Evolutionary conservation across 1,284 basidiomycete genomes (phyloP), one percentile per base, ranked within the genome.

Genomic region (Ceratobasidium sp.): DNA sequence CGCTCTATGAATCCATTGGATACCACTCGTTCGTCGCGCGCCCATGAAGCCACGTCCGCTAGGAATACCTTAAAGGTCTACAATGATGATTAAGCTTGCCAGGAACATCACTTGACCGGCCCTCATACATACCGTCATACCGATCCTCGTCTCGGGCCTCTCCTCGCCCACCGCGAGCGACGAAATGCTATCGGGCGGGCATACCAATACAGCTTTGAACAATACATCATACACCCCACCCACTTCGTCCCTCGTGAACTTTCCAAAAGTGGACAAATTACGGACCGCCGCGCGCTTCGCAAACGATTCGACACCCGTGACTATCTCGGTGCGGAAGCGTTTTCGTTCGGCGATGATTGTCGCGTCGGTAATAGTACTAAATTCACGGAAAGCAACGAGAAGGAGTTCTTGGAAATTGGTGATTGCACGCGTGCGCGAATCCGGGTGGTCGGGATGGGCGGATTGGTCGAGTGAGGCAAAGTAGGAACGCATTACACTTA

Each of bases 351-450:
- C 85, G 20, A 88, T 85, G 74, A 99, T 98, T 13, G 93, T 93
- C 34, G 99, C 97, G 76, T 98, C 96, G 0, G 94, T 96, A 77
- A 99, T 96, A 72, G 95, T 85, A 27, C 94, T 91, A 78, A 99
- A 99, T 78, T 99, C 97, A 68, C 97, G 88, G 86, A 98, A 98
- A 1, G 96, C 96, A 64, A 98, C 90, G 5, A 98, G 88, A 13
- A 96, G 86, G 2, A 99, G 87, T 79, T 99, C 96, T 79, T 99
- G 97, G 85, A 99, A 99, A 72, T 93, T 92, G 22, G 96, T 98
- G 75, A 99, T 97, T 47, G 95, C 93, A 20, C 94, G 91, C 6
- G 94, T 88, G 22, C 95, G 89, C 2, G 96, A 91, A 75, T 99
- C 96, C 2, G 85, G 78, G 40, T 96, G 94, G 72, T 90, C 81